Evolutionary conservation across 1,284 basidiomycete species (phyloP).

Genomic region (Papiliotrema flavescens): DNA sequence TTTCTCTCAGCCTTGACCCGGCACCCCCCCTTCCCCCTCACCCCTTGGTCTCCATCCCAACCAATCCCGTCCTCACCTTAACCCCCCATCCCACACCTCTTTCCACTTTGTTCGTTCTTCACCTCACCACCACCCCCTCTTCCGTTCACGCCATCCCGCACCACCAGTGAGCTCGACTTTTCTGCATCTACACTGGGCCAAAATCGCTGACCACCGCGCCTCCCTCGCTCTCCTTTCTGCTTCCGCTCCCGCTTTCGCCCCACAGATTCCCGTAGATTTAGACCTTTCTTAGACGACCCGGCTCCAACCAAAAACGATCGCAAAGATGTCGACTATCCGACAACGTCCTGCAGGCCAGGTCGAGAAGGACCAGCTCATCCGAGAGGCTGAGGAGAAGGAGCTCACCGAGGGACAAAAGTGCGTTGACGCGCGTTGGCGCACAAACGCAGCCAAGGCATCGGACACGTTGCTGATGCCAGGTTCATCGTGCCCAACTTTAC

Average conservation of each 20-base stretch:
- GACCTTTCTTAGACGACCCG: too few relatives aligned
- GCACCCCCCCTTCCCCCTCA: too few relatives aligned
- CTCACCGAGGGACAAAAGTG: slow-evolving; percentile 43
- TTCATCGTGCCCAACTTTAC: slow-evolving; percentile 49
- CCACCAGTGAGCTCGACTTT: slow-evolving; percentile 2
- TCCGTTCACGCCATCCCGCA: slow-evolving; percentile 23
- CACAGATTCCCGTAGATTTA: neutral
- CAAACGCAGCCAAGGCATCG: too few relatives aligned
- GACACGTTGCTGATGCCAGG: slow-evolving; percentile 17
- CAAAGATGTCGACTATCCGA: slow-evolving; percentile 27
- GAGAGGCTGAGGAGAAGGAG: slow-evolving; percentile 45
- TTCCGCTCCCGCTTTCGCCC: neutral
- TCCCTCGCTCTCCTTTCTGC: neutral
- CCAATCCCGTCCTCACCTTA: slow-evolving; percentile 45
- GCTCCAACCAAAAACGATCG: neutral
- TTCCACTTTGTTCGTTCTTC: slow-evolving; percentile 57
- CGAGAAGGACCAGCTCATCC: slow-evolving; percentile 43
- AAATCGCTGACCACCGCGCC: neutral
- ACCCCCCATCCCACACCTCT: slow-evolving; percentile 66
- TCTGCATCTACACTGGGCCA: too few relatives aligned
- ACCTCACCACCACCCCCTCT: slow-evolving; percentile 19
- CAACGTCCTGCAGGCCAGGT: slow-evolving; percentile 36
- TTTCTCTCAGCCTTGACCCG: too few relatives aligned
- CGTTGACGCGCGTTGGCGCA: slow-evolving; percentile 8
- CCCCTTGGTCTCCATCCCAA: too few relatives aligned